Evolutionary conservation across 169 alveolate genomes (phyloP).

Genomic region (Plasmodium vivax): DNA sequence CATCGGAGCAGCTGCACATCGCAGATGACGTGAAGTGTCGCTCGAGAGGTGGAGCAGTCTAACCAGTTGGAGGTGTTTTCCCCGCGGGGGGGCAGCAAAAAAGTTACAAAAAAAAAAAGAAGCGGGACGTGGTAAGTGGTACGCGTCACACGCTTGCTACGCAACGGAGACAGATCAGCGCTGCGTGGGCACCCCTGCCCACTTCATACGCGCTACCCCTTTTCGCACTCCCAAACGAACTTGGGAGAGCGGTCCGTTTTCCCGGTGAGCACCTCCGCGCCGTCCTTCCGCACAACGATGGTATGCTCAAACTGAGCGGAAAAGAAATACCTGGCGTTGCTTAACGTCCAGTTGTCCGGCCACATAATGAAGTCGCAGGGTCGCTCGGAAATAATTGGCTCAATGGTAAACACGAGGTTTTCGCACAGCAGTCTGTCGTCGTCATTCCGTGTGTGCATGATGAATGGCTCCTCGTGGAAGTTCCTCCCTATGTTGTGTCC

Average conservation of each 20-base stretch:
- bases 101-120: neutral
- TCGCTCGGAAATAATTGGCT: slow-evolving; percentile 81
- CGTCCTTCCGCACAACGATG: slow-evolving; percentile 75
- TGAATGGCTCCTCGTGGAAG: slow-evolving; percentile 82
- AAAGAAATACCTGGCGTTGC: slow-evolving; percentile 74
- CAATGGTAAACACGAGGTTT: slow-evolving; percentile 87
- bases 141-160: too few relatives aligned
- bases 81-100: neutral
- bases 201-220: neutral
- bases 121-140: neutral
- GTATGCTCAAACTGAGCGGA: slow-evolving; percentile 86
- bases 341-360: slow-evolving; percentile 90
- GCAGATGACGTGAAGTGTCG: neutral
- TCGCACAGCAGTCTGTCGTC: slow-evolving; percentile 83
- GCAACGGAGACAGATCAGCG: neutral
- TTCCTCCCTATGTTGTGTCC: slow-evolving; percentile 86
- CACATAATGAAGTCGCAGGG: slow-evolving; percentile 76
- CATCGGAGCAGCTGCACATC: neutral
- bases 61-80: neutral
- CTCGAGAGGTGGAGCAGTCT: neutral
- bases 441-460: slow-evolving; percentile 75
- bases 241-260: slow-evolving; percentile 41
- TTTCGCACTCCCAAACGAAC: slow-evolving; percentile 8
- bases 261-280: slow-evolving; percentile 78
- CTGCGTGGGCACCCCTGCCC: neutral